Conservation (phyloP, 768 basidiomycete species). For the Phylloporus rhodoxanthus region DNA sequence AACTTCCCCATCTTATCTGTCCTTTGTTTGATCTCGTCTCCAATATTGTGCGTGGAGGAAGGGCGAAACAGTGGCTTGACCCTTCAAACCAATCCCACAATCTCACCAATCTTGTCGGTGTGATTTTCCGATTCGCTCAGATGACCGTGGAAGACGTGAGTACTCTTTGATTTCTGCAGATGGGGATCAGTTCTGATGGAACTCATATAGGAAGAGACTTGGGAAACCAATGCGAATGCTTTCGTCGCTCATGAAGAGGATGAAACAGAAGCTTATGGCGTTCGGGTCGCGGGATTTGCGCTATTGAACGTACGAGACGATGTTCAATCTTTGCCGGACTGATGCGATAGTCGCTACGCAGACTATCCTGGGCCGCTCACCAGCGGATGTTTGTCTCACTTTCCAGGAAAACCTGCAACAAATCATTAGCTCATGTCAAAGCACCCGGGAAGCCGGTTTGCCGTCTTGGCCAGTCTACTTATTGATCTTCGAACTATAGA, state of each 20-base stretch:
- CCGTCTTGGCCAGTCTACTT: constrained; percentile 52
- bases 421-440: constrained; percentile 53
- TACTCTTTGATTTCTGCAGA: constrained; percentile 3
- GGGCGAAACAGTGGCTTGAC: constrained; percentile 60
- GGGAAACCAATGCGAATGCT: constrained; percentile 83
- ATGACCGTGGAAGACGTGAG: constrained; percentile 88
- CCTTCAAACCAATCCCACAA: constrained; percentile 31
- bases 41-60: constrained; percentile 57
- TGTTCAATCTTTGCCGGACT: background rate
- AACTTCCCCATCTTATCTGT: constrained; percentile 70
- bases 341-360: constrained; percentile 21
- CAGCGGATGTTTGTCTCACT: constrained; percentile 43
- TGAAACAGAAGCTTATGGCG: constrained; percentile 74
- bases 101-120: constrained; percentile 44
- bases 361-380: constrained; percentile 53
- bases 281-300: constrained; percentile 82
- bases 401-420: constrained; percentile 52
- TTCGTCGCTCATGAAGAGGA: constrained; percentile 96
- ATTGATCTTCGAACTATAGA: background rate
- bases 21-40: constrained; percentile 79
- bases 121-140: constrained; percentile 67
- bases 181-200: background rate
- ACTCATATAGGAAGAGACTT: constrained; percentile 71
- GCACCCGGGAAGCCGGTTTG: constrained; percentile 47
- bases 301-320: constrained; percentile 55